Percentiles rank a stretch among this genome's conserved stretches.
Evolutionary conservation across 352 stramenopile genomes (phyloP).

Genomic region (Phytophthora podocarpi): DNA sequence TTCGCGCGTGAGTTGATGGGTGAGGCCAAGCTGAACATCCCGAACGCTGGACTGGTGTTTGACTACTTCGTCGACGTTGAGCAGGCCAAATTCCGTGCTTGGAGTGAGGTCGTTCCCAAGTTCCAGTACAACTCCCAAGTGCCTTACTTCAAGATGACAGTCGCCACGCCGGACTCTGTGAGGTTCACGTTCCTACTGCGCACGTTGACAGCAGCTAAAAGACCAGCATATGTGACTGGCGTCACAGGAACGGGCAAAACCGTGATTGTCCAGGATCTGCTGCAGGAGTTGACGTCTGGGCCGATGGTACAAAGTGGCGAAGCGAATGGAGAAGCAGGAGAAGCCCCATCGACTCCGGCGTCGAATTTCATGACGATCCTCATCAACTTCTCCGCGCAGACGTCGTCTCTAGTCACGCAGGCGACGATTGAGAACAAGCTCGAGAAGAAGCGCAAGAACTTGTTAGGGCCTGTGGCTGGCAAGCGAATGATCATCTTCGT

Average conservation of each 20-base stretch:
- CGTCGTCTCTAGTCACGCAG: constrained; percentile 89
- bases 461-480: constrained; percentile 88
- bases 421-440: constrained; percentile 93
- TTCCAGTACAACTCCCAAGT: constrained; percentile 66
- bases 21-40: constrained; percentile 59
- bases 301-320: constrained; percentile 15
- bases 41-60: constrained; percentile 70
- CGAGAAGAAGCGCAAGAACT: constrained; percentile 95
- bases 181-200: constrained; percentile 67
- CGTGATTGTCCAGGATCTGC: constrained; percentile 83
- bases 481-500: constrained; percentile 95
- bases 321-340: constrained; percentile 24
- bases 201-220: constrained; percentile 62
- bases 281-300: constrained; percentile 54
- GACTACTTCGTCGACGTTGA: constrained; percentile 88
- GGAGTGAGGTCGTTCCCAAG: constrained; percentile 68
- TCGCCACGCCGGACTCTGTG: constrained; percentile 76
- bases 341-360: constrained; percentile 19
- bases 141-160: constrained; percentile 85
- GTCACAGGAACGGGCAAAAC: constrained; percentile 92
- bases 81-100: constrained; percentile 50
- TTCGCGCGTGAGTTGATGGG: constrained; percentile 72
- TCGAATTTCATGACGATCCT: constrained; percentile 77
- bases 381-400: constrained; percentile 94
- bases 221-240: constrained; percentile 89